These are phyloP conservation scores for Globisporangium uncinulatum DNA, from an alignment of 352 stramenopile species.

Conservation along the genomic window DNA sequence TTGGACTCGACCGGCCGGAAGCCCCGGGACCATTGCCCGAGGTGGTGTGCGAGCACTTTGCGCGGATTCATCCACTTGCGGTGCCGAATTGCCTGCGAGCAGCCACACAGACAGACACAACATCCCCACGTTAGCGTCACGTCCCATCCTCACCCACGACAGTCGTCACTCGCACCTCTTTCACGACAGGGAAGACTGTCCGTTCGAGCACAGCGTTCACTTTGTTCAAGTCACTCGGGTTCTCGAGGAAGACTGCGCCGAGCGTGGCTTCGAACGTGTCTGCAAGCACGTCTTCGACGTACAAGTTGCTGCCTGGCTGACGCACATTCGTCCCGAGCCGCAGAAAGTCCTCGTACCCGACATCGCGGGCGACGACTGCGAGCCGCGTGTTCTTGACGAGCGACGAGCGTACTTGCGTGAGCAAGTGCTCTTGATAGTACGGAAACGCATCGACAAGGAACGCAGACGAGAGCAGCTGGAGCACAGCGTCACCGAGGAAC, in stretches of 20 bases:
- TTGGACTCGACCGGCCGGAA: conserved; percentile 32
- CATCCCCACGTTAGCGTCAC: background rate
- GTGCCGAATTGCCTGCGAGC: conserved; percentile 42
- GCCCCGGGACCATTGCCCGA: conserved; percentile 43
- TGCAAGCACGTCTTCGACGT: conserved; percentile 70
- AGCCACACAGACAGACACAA: background rate
- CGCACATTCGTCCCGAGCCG: conserved; percentile 60
- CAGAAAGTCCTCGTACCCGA: conserved; percentile 69
- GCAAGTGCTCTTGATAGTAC: conserved; percentile 74
- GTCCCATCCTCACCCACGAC: background rate
- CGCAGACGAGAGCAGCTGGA: conserved; percentile 73
- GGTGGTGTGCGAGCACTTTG: conserved; percentile 62
- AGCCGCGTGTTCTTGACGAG: conserved; percentile 84
- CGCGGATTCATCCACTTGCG: conserved; percentile 83
- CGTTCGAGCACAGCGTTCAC: conserved; percentile 60
- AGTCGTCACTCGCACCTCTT: conserved; percentile 24
- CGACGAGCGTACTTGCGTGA: conserved; percentile 74
- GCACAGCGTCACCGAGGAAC: conserved; percentile 79
- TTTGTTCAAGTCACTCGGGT: conserved; percentile 40
- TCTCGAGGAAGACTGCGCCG: conserved; percentile 73
- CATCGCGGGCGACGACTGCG: conserved; percentile 44
- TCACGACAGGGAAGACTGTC: conserved; percentile 61
- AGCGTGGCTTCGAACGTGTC: conserved; percentile 79
- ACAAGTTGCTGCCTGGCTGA: conserved; percentile 44
- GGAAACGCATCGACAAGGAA: conserved; percentile 79